Conservation (phyloP, 768 basidiomycete species). For the Boletus speciosus region DNA sequence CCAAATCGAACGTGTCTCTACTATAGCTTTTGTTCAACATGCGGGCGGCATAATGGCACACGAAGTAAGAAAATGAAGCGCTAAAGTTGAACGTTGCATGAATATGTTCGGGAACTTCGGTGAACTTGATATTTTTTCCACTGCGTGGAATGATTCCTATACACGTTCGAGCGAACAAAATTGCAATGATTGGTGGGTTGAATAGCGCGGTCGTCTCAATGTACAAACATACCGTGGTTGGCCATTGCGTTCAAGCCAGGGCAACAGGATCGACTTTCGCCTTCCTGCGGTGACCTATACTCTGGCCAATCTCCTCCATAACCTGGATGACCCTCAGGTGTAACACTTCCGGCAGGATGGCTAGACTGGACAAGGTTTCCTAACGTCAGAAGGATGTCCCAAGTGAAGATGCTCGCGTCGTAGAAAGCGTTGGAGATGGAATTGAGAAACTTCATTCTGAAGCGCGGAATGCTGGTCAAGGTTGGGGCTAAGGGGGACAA, state of each 20-base stretch:
- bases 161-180: background rate
- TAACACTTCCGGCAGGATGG: slow-evolving; percentile 49
- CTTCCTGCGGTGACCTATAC: slow-evolving; percentile 52
- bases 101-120: slow-evolving; percentile 36
- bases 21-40: slow-evolving; percentile 55
- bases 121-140: slow-evolving; percentile 67
- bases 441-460: slow-evolving; percentile 8
- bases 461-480: background rate
- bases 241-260: slow-evolving; percentile 76
- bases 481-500: background rate
- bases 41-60: slow-evolving; percentile 53
- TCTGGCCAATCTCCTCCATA: slow-evolving; percentile 65
- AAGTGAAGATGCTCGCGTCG: background rate
- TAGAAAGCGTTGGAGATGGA: slow-evolving; percentile 3
- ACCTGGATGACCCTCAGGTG: slow-evolving; percentile 50
- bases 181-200: background rate
- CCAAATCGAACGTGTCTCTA: slow-evolving; percentile 59
- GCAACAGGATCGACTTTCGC: slow-evolving; percentile 68
- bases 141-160: slow-evolving; percentile 49
- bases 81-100: slow-evolving; percentile 65
- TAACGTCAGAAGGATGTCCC: slow-evolving; percentile 14
- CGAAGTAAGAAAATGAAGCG: slow-evolving; percentile 61
- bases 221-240: slow-evolving; percentile 64
- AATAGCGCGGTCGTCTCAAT: slow-evolving; percentile 36
- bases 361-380: slow-evolving; percentile 11